Evolutionary conservation across 75 land plant species (phyloP).

Genomic region (Larix kaempferi): DNA sequence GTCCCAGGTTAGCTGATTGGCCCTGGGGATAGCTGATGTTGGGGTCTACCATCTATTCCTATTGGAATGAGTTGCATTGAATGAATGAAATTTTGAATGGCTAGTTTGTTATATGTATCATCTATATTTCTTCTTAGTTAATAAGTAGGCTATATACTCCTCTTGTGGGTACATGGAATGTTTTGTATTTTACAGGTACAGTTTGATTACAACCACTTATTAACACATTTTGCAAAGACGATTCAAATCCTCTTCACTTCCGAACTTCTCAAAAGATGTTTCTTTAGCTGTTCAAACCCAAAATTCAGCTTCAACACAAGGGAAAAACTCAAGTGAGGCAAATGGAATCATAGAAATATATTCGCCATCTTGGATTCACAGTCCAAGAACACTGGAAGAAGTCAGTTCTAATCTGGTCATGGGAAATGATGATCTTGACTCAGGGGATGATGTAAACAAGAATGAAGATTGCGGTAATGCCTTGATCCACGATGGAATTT

Average conservation of each 20-base stretch:
- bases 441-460: neutral
- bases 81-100: neutral
- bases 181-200: neutral
- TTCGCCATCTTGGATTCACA: conserved; percentile 25
- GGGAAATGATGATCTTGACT: conserved; percentile 4
- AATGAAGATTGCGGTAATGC: conserved; percentile 8
- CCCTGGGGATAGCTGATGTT: neutral
- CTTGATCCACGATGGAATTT: neutral
- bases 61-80: conserved; percentile 1
- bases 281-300: conserved; percentile 16
- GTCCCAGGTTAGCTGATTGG: neutral
- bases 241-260: conserved; percentile 20
- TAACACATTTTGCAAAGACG: conserved; percentile 26
- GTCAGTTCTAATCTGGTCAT: conserved; percentile 34
- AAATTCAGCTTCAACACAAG: conserved; percentile 1
- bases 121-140: neutral
- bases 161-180: neutral
- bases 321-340: conserved; percentile 19
- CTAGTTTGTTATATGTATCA: neutral
- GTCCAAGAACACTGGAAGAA: conserved; percentile 40
- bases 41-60: neutral
- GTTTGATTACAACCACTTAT: neutral
- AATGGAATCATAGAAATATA: conserved; percentile 14
- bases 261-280: conserved; percentile 17
- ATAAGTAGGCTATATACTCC: neutral